Evolutionary conservation across 1,139 yeast genomes (phyloP).

Genomic region (Blastobotrys niveus): DNA sequence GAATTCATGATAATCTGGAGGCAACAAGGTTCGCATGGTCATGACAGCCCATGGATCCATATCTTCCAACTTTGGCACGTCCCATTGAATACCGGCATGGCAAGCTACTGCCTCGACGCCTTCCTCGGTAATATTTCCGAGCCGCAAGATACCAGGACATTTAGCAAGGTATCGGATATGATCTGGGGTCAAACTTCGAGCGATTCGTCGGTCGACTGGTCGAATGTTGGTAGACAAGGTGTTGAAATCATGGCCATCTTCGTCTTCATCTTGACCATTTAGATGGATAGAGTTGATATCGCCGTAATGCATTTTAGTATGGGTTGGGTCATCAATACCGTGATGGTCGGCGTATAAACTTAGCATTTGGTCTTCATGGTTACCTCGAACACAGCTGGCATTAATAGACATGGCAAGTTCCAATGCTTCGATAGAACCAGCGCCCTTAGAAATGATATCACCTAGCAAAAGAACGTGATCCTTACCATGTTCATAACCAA

Average conservation of each 20-base stretch:
- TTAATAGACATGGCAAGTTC: slow-evolving; percentile 52
- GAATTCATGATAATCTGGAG: slow-evolving; percentile 51
- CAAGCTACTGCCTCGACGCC: slow-evolving; percentile 56
- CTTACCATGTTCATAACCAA: slow-evolving; percentile 39
- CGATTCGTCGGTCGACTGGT: slow-evolving; percentile 47
- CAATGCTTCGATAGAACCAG: slow-evolving; percentile 62
- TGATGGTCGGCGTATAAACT: slow-evolving; percentile 57
- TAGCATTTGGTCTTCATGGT: slow-evolving; percentile 71
- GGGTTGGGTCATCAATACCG: slow-evolving; percentile 39
- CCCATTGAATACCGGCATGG: slow-evolving; percentile 75
- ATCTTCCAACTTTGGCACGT: slow-evolving; percentile 44
- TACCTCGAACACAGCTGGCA: slow-evolving; percentile 76
- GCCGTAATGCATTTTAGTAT: slow-evolving; percentile 21
- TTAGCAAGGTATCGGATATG: slow-evolving; percentile 54
- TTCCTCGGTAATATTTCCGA: slow-evolving; percentile 55
- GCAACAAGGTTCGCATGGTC: slow-evolving; percentile 55
- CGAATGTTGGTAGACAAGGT: slow-evolving; percentile 2
- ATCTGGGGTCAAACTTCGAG: slow-evolving; percentile 50
- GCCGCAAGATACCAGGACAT: slow-evolving; percentile 57
- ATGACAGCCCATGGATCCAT: slow-evolving; percentile 59
- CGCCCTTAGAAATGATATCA: slow-evolving; percentile 82
- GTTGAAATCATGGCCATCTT: background rate
- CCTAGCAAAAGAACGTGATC: slow-evolving; percentile 74
- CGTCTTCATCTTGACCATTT: slow-evolving; percentile 12
- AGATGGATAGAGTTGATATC: background rate